Evolutionary conservation across 306 rosid genomes (phyloP), one percentile per base, ranked within the genome.

Genomic region (Gillenia trifoliata): DNA sequence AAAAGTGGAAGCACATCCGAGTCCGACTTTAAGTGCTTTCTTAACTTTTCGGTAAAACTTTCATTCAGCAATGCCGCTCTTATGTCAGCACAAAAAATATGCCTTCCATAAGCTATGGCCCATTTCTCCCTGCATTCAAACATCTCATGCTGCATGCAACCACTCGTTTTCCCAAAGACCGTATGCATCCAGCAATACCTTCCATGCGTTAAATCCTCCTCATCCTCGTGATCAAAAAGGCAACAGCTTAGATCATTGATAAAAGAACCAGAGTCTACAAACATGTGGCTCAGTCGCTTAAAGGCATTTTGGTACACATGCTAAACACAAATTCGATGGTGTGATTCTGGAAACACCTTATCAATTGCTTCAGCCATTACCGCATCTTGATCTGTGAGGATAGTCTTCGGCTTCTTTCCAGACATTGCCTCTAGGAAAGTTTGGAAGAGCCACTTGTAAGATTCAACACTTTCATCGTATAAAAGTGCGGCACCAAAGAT

Each of bases 151-250:
- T n/a, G n/a, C 77, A 64, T 59, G 59, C 66, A 86, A 69, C 78
- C 87, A 85, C 66, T 81, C 86, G 29, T 89, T 83, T 74, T 79
- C 85, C 86, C 82, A 70, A 26, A 86, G 89, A 83, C 78, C 75
- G 70, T 84, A 83, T 52, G 11, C 81, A 64, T 70, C 78, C 59
- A 86, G 66, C 71, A 89, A 73, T 31, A 79, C 77, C 68, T 81
- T 85, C 93, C 93, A 89, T 31, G 83, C 86, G 74, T 73, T 65
- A 89, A 89, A 85, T 83, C 87, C 30, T 80, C 89, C 71, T 86
- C 89, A 23, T 89, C 85, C 57, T 86, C 89, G 1, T 80, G 82
- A 77, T 82, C 4, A 79, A 79, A 89, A 57, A 86, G 70, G 79
- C 89, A 86, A 73, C 82, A 63, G 59, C 79, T 81, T 62, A 89